phyloP scores from a whole-genome alignment of 2,329 filamentous ascomycete genomes.

The Penicillium sp. region DNA sequence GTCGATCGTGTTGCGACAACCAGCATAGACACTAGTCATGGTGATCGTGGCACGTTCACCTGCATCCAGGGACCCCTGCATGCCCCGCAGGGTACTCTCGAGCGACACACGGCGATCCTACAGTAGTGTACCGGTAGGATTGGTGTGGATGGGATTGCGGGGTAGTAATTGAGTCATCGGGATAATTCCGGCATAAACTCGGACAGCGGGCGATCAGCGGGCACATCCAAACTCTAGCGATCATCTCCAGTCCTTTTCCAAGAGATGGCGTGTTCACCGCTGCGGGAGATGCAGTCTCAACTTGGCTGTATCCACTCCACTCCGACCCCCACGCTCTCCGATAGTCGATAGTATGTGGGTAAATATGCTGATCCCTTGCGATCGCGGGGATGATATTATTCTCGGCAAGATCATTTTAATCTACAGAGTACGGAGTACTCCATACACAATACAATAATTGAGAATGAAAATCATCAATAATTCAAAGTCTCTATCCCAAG shows the following conservation, averaged over 20 bases:
- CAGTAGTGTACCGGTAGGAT: too few relatives aligned
- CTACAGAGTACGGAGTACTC: too few relatives aligned
- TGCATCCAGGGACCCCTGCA: neutral
- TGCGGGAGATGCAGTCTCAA: too few relatives aligned
- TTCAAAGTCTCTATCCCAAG: constrained; percentile 1
- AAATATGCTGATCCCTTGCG: constrained; percentile 11
- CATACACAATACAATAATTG: too few relatives aligned
- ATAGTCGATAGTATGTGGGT: constrained; percentile 9
- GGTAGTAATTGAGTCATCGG: too few relatives aligned
- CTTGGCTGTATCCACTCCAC: too few relatives aligned
- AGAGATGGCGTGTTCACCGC: too few relatives aligned
- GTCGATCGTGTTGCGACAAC: too few relatives aligned
- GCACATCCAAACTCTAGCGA: constrained; percentile 11
- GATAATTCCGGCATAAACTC: constrained; percentile 2
- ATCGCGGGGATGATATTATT: constrained; percentile 14
- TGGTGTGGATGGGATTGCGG: too few relatives aligned
- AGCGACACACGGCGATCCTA: too few relatives aligned
- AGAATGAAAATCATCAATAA: too few relatives aligned
- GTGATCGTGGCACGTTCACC: neutral
- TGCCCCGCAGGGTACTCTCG: neutral
- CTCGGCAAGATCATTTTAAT: too few relatives aligned
- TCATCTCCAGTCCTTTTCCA: constrained; percentile 3
- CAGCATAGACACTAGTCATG: neutral
- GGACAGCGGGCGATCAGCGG: constrained; percentile 11
- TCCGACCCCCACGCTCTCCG: constrained; percentile 12